Percentiles rank a stretch among this genome's conserved stretches.
phyloP scores from a whole-genome alignment of 2,329 filamentous ascomycete genomes.

The Incumbomyces lentus region DNA sequence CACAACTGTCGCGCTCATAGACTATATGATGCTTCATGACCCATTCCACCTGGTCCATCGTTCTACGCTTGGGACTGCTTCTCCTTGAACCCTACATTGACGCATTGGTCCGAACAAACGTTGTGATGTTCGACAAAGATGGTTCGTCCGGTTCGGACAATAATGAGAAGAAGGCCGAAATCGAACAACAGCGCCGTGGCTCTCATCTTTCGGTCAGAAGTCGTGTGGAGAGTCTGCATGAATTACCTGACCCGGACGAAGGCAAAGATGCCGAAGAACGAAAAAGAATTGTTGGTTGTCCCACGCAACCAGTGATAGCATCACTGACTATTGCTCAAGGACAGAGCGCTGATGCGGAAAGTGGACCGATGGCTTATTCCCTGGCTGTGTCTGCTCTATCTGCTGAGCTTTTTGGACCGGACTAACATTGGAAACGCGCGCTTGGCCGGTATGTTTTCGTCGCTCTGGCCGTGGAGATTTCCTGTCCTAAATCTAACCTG shows the following conservation, averaged over 20 bases:
- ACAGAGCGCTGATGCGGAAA: constrained; percentile 30
- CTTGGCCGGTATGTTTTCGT: constrained; percentile 9
- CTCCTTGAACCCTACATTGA: too few species aligned
- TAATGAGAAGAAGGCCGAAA: constrained; percentile 6
- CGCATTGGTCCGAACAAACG: too few species aligned
- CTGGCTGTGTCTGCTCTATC: constrained; percentile 20
- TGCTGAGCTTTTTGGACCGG: constrained; percentile 26
- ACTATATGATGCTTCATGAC: too few species aligned
- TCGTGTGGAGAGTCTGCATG: constrained; percentile 6
- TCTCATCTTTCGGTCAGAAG: background rate
- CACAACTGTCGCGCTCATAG: too few species aligned
- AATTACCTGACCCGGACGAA: constrained; percentile 47
- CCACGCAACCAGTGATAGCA: background rate
- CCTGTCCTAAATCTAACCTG: too few species aligned
- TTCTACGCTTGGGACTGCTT: too few species aligned
- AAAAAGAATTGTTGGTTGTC: constrained; percentile 42
- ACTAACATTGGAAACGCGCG: constrained; percentile 29
- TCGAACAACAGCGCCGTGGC: constrained; percentile 7
- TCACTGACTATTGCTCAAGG: constrained; percentile 22
- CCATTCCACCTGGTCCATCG: too few species aligned
- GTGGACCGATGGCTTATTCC: constrained; percentile 16
- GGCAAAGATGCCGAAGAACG: constrained; percentile 54
- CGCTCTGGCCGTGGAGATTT: too few species aligned
- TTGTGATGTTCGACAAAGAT: background rate
- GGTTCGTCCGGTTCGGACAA: constrained; percentile 1